These are phyloP conservation scores for Globisporangium cystogenes DNA, from an alignment of 352 stramenopile species.

Conservation along the genomic window DNA sequence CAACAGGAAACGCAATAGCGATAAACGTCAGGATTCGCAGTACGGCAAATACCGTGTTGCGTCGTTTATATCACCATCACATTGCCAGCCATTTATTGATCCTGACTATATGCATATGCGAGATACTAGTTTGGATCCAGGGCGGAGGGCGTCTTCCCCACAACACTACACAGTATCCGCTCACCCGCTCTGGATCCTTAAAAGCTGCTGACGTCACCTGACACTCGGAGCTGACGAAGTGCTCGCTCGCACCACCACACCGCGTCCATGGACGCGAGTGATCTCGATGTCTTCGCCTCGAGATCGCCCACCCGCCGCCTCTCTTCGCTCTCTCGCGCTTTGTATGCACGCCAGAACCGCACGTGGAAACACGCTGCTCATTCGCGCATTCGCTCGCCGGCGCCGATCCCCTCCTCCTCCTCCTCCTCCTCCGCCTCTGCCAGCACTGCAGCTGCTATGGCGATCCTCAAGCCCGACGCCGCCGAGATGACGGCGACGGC, in stretches of 20 bases:
- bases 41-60: too few relatives aligned
- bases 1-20: too few relatives aligned
- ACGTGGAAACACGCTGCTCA: not conserved
- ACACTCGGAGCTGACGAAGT: not conserved
- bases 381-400: not conserved
- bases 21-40: not conserved
- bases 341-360: not conserved
- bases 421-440: too few relatives aligned
- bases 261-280: too few relatives aligned
- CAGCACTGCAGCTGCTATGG: slow-evolving; percentile 22
- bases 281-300: too few relatives aligned
- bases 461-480: slow-evolving; percentile 59
- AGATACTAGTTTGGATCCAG: too few relatives aligned
- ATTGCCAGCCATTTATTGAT: too few relatives aligned
- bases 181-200: slow-evolving; percentile 1
- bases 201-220: slow-evolving; percentile 1
- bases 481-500: slow-evolving; percentile 21
- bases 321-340: slow-evolving; percentile 6
- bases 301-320: too few relatives aligned
- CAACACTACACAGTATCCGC: not conserved
- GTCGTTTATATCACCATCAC: too few relatives aligned
- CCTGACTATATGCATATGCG: too few relatives aligned
- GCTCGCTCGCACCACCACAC: not conserved
- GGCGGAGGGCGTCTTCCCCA: not conserved
- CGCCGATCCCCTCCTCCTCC: not conserved